These are phyloP conservation scores for Trypanosoma congolense DNA, from an alignment of 208 protist genomes.

Conservation along the genomic window DNA sequence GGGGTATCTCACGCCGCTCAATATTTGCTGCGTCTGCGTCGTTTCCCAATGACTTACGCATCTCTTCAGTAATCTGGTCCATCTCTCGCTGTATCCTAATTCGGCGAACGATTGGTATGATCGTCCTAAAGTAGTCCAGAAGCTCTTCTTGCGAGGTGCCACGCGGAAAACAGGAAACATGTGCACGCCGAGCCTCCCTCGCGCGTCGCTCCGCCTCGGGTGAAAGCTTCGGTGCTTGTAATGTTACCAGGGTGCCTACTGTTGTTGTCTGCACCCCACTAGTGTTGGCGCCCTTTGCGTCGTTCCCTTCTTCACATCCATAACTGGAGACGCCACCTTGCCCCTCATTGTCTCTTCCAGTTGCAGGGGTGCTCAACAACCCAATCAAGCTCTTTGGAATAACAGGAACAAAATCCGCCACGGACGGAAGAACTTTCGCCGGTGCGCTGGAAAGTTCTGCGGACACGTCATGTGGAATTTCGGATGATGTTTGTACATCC, in stretches of 20 bases:
- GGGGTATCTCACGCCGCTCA: slow-evolving; percentile 52
- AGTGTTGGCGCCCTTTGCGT: too few species aligned
- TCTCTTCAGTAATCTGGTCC: slow-evolving; percentile 27
- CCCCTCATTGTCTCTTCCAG: not conserved
- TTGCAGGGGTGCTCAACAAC: slow-evolving; percentile 17
- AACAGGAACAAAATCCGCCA: slow-evolving; percentile 67
- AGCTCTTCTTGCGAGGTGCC: slow-evolving; percentile 58
- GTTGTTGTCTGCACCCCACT: slow-evolving; percentile 14
- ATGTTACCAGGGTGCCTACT: slow-evolving; percentile 29
- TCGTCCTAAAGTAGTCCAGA: slow-evolving; percentile 51
- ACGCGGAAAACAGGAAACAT: slow-evolving; percentile 71
- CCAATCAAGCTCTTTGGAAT: slow-evolving; percentile 32
- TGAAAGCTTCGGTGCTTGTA: slow-evolving; percentile 68
- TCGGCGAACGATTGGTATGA: slow-evolving; percentile 76
- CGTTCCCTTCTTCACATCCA: not conserved
- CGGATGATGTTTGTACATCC: not conserved
- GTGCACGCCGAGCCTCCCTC: slow-evolving; percentile 71
- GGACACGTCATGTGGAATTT: slow-evolving; percentile 14
- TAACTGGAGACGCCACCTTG: not conserved
- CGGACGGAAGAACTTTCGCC: slow-evolving; percentile 39
- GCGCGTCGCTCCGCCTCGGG: slow-evolving; percentile 55
- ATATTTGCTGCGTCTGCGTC: slow-evolving; percentile 25
- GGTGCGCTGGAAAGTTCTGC: slow-evolving; percentile 7
- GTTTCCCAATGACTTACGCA: slow-evolving; percentile 1
- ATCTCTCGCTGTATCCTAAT: slow-evolving; percentile 67